phyloP scores from a whole-genome alignment of 768 basidiomycete species.

The Asterophora lycoperdoides region DNA sequence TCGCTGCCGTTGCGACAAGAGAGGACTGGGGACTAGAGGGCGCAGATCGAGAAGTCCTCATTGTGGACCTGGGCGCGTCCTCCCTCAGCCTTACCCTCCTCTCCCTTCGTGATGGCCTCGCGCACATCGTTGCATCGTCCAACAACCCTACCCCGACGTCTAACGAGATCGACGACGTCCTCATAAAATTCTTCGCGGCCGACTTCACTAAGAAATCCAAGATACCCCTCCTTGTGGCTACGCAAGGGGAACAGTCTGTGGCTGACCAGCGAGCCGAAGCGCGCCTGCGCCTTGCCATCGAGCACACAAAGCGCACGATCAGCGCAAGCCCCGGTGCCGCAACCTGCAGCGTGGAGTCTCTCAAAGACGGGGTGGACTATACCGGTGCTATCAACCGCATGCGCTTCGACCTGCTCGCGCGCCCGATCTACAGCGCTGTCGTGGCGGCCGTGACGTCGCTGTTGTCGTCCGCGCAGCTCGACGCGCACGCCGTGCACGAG shows the following conservation, averaged over 20 bases:
- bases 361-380: constrained; percentile 92
- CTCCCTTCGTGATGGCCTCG: constrained; percentile 71
- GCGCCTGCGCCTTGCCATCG: constrained; percentile 89
- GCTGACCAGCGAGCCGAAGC: constrained; percentile 83
- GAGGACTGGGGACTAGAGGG: constrained; percentile 34
- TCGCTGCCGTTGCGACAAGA: constrained; percentile 53
- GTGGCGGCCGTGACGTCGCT: constrained; percentile 40
- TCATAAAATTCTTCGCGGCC: constrained; percentile 88
- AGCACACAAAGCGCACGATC: constrained; percentile 92
- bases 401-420: constrained; percentile 61
- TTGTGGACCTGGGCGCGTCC: constrained; percentile 80
- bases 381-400: constrained; percentile 53
- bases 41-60: constrained; percentile 72
- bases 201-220: constrained; percentile 98
- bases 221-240: constrained; percentile 61
- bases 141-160: constrained; percentile 54
- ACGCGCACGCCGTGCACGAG: constrained; percentile 70
- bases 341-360: constrained; percentile 87
- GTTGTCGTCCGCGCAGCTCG: constrained; percentile 54
- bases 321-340: constrained; percentile 84
- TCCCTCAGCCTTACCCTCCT: constrained; percentile 67
- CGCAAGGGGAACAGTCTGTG: constrained; percentile 34
- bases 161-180: constrained; percentile 63
- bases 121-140: constrained; percentile 54
- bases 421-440: constrained; percentile 57